Evolutionary conservation across 2,329 filamentous ascomycete genomes (phyloP).

Genomic region (Diaporthe humulicola): DNA sequence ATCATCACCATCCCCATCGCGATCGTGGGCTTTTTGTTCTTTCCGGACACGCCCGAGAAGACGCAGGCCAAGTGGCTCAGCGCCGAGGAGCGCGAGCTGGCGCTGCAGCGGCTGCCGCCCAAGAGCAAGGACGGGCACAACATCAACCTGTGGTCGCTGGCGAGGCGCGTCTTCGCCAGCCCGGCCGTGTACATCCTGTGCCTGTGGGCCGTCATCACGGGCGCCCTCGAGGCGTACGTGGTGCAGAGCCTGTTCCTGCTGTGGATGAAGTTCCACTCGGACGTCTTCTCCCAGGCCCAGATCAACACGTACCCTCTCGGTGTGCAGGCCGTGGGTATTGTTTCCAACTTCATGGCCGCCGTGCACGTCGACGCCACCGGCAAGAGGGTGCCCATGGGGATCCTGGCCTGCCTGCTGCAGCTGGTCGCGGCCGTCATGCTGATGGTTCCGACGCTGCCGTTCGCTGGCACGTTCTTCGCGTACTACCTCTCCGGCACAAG

Average conservation of each 20-base stretch:
- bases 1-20: conserved; percentile 62
- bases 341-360: conserved; percentile 52
- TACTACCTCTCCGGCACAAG: conserved; percentile 54
- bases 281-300: conserved; percentile 44
- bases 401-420: conserved; percentile 50
- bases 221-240: conserved; percentile 50
- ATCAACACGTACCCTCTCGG: conserved; percentile 54
- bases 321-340: conserved; percentile 53
- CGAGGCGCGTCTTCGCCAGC: conserved; percentile 46
- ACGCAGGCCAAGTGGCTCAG: conserved; percentile 56
- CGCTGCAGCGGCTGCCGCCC: conserved; percentile 47
- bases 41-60: conserved; percentile 57
- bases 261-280: conserved; percentile 44
- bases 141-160: conserved; percentile 47
- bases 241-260: conserved; percentile 46
- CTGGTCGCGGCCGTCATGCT: conserved; percentile 50
- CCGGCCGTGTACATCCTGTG: conserved; percentile 54
- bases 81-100: conserved; percentile 44
- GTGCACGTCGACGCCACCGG: conserved; percentile 52
- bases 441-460: conserved; percentile 49
- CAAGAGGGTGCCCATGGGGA: conserved; percentile 50
- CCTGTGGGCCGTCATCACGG: conserved; percentile 52
- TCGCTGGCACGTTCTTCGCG: conserved; percentile 51
- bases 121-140: conserved; percentile 51
- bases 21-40: conserved; percentile 58